phyloP scores from a whole-genome alignment of 176 grass and related monocot genomes.

The Eragrostis nindensis region DNA sequence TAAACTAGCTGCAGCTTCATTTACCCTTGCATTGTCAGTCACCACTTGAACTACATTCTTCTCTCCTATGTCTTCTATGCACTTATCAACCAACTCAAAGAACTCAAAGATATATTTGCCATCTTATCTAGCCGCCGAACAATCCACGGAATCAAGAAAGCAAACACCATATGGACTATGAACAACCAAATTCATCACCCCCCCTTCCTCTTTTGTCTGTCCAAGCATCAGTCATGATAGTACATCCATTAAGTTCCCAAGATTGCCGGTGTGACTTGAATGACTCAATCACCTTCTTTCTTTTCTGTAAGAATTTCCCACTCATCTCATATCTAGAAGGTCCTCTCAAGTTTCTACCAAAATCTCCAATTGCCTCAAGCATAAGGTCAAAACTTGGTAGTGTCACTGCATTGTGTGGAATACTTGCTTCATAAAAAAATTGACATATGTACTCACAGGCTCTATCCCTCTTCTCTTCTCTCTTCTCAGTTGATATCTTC shows the following conservation, averaged over 20 bases:
- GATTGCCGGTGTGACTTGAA: not conserved
- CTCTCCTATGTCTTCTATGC: not conserved
- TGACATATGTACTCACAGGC: not conserved
- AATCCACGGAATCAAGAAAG: no score
- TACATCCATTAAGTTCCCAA: slow-evolving; percentile 9
- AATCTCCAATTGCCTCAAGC: not conserved
- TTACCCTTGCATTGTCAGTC: not conserved
- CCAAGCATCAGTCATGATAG: slow-evolving; percentile 10
- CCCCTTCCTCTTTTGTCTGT: not conserved
- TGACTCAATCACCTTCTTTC: not conserved
- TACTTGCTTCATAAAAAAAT: not conserved
- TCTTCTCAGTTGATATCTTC: not conserved
- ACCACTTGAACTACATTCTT: not conserved
- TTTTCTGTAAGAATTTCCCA: slow-evolving; percentile 8
- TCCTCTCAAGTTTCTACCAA: not conserved
- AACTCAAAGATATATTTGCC: no score
- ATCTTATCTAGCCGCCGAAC: no score
- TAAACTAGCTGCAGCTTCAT: not conserved
- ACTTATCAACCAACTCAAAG: no score
- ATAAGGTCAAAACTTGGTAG: not conserved
- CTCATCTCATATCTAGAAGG: not conserved
- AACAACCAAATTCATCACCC: slow-evolving; percentile 9
- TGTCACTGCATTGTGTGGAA: not conserved
- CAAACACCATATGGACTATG: no score
- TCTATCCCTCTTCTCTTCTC: not conserved